A percentile compares a stretch with the other conserved stretches of the same genome.
Conservation (phyloP, 805 yeast genomes). For the Millerozyma acaciae region DNA sequence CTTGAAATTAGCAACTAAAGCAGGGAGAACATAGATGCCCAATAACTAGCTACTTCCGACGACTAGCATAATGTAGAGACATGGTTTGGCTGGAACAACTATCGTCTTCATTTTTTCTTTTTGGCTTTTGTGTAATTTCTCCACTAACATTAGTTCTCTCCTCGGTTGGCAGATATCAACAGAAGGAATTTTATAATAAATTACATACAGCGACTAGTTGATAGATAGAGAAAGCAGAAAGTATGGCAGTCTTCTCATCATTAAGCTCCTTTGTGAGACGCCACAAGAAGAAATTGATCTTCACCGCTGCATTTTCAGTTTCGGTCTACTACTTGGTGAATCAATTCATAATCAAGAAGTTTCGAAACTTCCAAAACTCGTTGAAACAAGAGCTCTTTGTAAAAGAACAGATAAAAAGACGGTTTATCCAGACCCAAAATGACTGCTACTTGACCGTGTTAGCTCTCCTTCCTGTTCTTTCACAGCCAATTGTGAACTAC, state of each 20-base stretch:
- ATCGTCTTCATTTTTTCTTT: too few relatives aligned
- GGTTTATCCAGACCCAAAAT: constrained; percentile 88
- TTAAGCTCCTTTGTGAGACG: constrained; percentile 38
- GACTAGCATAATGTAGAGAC: too few relatives aligned
- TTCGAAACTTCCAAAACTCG: constrained; percentile 37
- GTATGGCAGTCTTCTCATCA: constrained; percentile 40
- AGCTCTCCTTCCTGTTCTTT: constrained; percentile 75
- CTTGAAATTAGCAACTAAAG: too few relatives aligned
- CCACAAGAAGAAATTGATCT: constrained; percentile 33
- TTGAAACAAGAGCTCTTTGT: constrained; percentile 38
- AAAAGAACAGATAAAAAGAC: constrained; percentile 57
- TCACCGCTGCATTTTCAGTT: constrained; percentile 31
- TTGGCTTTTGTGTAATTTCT: constrained; percentile 3
- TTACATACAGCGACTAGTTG: too few relatives aligned
- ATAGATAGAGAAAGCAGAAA: too few relatives aligned
- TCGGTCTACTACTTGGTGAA: constrained; percentile 34
- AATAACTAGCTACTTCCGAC: too few relatives aligned
- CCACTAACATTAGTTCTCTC: constrained; percentile 3
- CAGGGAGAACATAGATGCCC: too few relatives aligned
- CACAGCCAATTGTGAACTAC: constrained; percentile 56
- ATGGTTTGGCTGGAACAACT: too few relatives aligned
- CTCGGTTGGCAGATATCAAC: constrained; percentile 2
- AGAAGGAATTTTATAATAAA: not conserved
- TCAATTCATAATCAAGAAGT: constrained; percentile 35
- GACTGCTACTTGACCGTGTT: constrained; percentile 83